A percentile compares a stretch with the other conserved stretches of the same genome.
phyloP scores from a whole-genome alignment of 192 early-diverging fungal genomes.

The Entrophospora sp. region DNA sequence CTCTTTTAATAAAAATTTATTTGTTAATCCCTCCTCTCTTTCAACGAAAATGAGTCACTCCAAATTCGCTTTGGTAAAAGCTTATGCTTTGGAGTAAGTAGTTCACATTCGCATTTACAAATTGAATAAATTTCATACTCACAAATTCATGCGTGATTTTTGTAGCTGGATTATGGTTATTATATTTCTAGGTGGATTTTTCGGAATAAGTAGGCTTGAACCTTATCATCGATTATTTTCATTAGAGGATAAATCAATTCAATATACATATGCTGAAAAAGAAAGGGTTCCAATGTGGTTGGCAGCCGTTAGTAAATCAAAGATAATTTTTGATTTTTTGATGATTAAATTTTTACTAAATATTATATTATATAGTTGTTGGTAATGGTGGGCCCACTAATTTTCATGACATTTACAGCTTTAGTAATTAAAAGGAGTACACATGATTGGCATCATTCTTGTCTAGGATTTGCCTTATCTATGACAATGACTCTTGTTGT shows the following conservation, averaged over 20 bases:
- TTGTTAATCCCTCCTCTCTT: no score
- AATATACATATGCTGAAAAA: conserved; percentile 40
- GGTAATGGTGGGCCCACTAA: conserved; percentile 24
- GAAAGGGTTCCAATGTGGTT: conserved; percentile 41
- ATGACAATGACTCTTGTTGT: conserved; percentile 38
- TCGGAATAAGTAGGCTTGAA: conserved; percentile 40
- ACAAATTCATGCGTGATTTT: not conserved
- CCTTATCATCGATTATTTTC: conserved; percentile 71
- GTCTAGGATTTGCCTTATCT: conserved; percentile 32
- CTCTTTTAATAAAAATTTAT: no score
- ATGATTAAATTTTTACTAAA: not conserved
- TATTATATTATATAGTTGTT: conserved; percentile 28
- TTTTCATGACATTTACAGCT: conserved; percentile 23
- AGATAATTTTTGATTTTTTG: not conserved
- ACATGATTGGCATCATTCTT: conserved; percentile 29
- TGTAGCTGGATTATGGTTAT: conserved; percentile 43
- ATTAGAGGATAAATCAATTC: conserved; percentile 57
- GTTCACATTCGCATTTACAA: not conserved
- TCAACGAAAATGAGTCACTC: no score
- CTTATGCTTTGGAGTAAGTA: conserved; percentile 1
- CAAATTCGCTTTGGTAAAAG: no score
- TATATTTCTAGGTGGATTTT: conserved; percentile 47
- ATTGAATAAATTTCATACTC: not conserved
- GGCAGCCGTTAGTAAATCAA: conserved; percentile 18
- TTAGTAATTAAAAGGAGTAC: conserved; percentile 25